Conservation (phyloP, 2,329 filamentous ascomycete species). For the Chaetomiaceae sp. region DNA sequence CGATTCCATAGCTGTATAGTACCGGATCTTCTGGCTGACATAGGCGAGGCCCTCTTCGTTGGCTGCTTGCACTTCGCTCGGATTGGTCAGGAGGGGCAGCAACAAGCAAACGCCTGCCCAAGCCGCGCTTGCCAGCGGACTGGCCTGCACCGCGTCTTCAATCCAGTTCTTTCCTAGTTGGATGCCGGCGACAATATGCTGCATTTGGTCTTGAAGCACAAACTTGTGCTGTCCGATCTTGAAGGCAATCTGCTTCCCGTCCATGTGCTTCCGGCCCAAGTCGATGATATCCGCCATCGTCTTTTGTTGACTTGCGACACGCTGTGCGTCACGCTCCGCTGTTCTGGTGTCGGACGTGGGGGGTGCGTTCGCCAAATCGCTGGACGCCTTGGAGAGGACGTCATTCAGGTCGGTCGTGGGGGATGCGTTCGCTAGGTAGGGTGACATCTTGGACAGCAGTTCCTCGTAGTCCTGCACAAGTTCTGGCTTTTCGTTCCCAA, state of each 20-base stretch:
- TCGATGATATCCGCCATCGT: too few species aligned
- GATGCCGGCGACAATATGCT: too few species aligned
- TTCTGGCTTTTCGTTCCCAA: conserved; percentile 16
- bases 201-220: conserved; percentile 15
- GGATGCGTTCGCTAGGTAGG: too few species aligned
- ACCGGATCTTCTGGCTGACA: conserved; percentile 29
- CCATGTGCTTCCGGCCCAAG: conserved; percentile 16
- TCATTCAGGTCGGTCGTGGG: too few species aligned
- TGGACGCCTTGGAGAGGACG: too few species aligned
- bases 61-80: conserved; percentile 24
- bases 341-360: too few species aligned
- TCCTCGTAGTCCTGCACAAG: conserved; percentile 25
- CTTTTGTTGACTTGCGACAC: too few species aligned
- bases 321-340: too few species aligned
- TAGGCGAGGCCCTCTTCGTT: conserved; percentile 31
- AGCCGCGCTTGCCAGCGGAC: conserved; percentile 28
- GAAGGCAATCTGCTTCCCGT: conserved; percentile 17
- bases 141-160: conserved; percentile 26
- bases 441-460: conserved; percentile 19
- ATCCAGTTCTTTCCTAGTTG: conserved; percentile 24
- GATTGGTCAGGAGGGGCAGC: conserved; percentile 32
- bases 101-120: conserved; percentile 34
- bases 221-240: conserved; percentile 22
- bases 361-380: too few species aligned
- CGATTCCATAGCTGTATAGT: conserved; percentile 29